A percentile compares a stretch with the other conserved stretches of the same genome.
These are phyloP conservation scores for Tilletia caries DNA, from an alignment of 1,284 basidiomycete species.

Conservation along the genomic window DNA sequence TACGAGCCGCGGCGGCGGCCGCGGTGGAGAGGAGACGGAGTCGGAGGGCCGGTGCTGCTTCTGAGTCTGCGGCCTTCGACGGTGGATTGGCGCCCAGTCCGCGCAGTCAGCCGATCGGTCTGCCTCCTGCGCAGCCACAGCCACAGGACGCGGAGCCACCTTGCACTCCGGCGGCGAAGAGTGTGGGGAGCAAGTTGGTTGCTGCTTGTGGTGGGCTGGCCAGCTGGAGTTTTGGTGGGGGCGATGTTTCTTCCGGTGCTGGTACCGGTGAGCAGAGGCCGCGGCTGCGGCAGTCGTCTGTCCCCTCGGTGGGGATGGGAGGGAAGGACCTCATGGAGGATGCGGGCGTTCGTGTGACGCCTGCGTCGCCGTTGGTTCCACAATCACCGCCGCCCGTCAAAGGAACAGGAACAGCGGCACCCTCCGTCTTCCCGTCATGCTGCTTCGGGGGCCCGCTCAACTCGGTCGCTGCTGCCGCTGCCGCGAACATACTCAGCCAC, in stretches of 20 bases:
- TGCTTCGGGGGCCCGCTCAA: too few species aligned
- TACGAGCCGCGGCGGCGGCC: not conserved
- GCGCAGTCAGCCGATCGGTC: not conserved
- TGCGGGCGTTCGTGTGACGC: not conserved
- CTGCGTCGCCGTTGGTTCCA: not conserved
- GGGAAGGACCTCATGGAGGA: too few species aligned
- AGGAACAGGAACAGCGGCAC: too few species aligned
- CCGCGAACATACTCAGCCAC: not conserved
- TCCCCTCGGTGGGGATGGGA: not conserved
- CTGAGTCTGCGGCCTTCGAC: too few species aligned
- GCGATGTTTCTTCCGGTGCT: not conserved
- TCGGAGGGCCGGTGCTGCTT: too few species aligned
- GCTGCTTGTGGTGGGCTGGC: not conserved
- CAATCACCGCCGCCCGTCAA: too few species aligned
- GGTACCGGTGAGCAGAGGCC: too few species aligned
- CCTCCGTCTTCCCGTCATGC: not conserved
- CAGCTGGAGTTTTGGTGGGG: not conserved
- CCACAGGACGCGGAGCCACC: too few species aligned
- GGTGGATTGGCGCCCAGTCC: not conserved
- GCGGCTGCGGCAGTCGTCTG: not conserved
- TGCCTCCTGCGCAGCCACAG: not conserved
- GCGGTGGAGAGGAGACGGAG: not conserved
- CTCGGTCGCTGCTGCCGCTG: not conserved
- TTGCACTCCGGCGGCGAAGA: not conserved
- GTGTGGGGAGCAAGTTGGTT: not conserved